These are phyloP conservation scores for Fusarium temperatum DNA, from an alignment of 2,329 filamentous ascomycete genomes.

Conservation along the genomic window DNA sequence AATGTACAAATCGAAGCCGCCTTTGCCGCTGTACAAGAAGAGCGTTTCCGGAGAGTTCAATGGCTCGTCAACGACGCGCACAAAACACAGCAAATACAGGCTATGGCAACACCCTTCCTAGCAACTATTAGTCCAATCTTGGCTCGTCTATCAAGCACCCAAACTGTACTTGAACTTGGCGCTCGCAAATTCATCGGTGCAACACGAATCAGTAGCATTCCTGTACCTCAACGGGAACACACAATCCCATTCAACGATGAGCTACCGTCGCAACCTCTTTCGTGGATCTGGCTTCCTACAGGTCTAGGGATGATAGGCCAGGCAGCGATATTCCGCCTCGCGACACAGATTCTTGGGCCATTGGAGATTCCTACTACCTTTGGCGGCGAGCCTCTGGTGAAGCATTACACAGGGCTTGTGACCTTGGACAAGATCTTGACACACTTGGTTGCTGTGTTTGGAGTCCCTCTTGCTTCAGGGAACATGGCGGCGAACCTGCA, in stretches of 20 bases:
- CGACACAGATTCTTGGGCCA: fast-evolving
- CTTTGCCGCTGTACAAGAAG: background rate
- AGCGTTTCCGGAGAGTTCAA: background rate
- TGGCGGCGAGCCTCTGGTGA: background rate
- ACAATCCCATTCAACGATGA: background rate
- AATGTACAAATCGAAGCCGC: background rate
- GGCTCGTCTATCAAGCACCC: fast-evolving
- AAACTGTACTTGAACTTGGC: fast-evolving
- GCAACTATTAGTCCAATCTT: background rate
- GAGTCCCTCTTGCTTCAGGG: background rate
- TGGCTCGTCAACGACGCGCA: conserved; percentile 1
- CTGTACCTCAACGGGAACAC: background rate
- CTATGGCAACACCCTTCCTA: background rate
- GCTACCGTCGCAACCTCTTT: background rate
- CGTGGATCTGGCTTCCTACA: background rate
- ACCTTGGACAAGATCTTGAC: background rate
- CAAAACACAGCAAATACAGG: background rate
- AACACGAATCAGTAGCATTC: background rate
- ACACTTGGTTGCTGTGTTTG: background rate
- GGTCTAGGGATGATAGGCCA: background rate
- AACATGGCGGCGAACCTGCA: background rate
- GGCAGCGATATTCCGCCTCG: background rate
- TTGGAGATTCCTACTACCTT: background rate
- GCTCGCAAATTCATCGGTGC: background rate
- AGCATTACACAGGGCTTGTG: background rate